A percentile compares a stretch with the other conserved stretches of the same genome.
These are phyloP conservation scores for Aspergillus carbonarius DNA, from an alignment of 2,329 filamentous ascomycete species.

Conservation along the genomic window DNA sequence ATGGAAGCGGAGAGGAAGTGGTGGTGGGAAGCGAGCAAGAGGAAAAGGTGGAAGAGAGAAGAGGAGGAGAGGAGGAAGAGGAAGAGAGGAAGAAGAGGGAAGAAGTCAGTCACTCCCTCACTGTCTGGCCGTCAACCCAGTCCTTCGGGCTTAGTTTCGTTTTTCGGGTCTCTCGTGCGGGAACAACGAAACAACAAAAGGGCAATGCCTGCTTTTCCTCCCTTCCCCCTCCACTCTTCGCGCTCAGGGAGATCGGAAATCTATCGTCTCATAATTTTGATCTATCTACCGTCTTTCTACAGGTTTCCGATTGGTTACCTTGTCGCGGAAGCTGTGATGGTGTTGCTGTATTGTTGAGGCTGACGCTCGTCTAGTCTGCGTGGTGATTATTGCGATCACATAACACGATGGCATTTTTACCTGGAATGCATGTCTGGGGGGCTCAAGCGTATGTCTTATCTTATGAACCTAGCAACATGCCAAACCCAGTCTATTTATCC, in stretches of 20 bases:
- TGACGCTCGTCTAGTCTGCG: background rate
- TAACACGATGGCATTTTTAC: background rate
- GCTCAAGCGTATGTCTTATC: background rate
- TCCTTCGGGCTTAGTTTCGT: slow-evolving; percentile 1
- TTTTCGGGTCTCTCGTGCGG: slow-evolving; percentile 1
- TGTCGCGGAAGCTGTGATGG: background rate
- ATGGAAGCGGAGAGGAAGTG: slow-evolving; percentile 19
- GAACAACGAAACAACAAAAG: background rate
- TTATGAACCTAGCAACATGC: background rate
- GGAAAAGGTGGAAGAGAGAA: slow-evolving; percentile 20
- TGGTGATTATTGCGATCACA: background rate
- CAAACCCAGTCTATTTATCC: slow-evolving; percentile 30
- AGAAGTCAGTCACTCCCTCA: slow-evolving; percentile 2
- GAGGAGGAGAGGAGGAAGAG: slow-evolving; percentile 11
- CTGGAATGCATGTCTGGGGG: background rate
- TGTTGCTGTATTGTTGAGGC: background rate
- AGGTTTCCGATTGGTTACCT: background rate
- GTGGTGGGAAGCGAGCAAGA: slow-evolving; percentile 16
- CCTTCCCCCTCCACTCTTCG: background rate
- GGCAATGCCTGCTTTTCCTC: background rate
- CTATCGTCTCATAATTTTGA: no score
- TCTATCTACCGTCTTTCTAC: background rate
- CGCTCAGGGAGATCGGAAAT: no score
- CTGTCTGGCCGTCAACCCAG: no score
- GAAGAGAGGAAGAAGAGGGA: slow-evolving; percentile 15